Percentiles rank a stretch among this genome's conserved stretches.
These are phyloP conservation scores for Hippophae rhamnoides DNA, from an alignment of 306 rosid genomes.

Conservation along the genomic window DNA sequence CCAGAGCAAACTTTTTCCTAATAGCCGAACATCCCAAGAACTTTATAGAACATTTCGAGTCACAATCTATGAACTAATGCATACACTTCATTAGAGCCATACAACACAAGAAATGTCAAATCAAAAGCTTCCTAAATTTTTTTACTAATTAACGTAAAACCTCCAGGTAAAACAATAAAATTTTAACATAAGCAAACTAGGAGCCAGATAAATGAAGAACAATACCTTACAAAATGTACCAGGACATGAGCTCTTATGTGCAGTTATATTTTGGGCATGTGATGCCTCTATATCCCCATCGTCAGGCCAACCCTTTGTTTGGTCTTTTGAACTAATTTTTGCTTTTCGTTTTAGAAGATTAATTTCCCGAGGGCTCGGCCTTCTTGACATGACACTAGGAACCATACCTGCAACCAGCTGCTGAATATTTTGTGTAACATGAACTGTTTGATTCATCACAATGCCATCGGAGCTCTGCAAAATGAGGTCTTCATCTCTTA, in stretches of 20 bases:
- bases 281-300: constrained; percentile 62
- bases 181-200: too few species aligned
- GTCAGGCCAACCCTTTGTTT: constrained; percentile 69
- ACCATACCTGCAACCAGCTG: constrained; percentile 85
- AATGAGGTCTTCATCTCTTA: constrained; percentile 91
- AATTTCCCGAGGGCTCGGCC: constrained; percentile 91
- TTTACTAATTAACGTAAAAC: too few species aligned
- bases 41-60: too few species aligned
- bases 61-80: too few species aligned
- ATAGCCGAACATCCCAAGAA: too few species aligned
- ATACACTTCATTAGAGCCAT: too few species aligned
- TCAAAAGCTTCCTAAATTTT: too few species aligned
- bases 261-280: constrained; percentile 34
- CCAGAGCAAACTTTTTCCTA: too few species aligned
- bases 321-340: constrained; percentile 80
- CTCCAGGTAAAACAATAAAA: too few species aligned
- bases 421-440: constrained; percentile 70
- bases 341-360: constrained; percentile 95
- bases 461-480: constrained; percentile 50
- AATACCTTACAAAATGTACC: constrained; percentile 27
- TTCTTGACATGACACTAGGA: constrained; percentile 69
- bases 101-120: too few species aligned
- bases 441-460: constrained; percentile 59
- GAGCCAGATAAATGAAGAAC: too few species aligned
- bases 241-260: constrained; percentile 40